A percentile compares a stretch with the other conserved stretches of the same genome.
Conservation (phyloP, 495 filamentous ascomycete genomes). For the Daldinia vernicosa region DNA sequence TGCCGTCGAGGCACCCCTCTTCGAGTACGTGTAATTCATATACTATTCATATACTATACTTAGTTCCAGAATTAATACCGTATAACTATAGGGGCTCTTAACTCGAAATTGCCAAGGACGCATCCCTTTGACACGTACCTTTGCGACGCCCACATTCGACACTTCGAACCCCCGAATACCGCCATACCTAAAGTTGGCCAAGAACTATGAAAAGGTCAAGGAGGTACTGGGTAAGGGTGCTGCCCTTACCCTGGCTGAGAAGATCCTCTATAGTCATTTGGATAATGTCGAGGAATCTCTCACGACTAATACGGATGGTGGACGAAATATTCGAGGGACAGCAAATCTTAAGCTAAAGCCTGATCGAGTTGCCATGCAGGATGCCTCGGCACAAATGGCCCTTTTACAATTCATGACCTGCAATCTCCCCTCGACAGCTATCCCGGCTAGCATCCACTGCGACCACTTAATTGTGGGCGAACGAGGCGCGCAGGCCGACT, state of each 20-base stretch:
- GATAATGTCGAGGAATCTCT: constrained; percentile 87
- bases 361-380: constrained; percentile 98
- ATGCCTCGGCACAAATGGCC: constrained; percentile 98
- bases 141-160: constrained; percentile 45
- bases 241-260: constrained; percentile 88
- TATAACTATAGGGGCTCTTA: constrained; percentile 36
- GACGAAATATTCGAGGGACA: constrained; percentile 79
- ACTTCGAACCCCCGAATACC: constrained; percentile 50
- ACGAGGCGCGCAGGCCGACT: constrained; percentile 85
- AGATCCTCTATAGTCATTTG: constrained; percentile 96
- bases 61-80: background rate
- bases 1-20: constrained; percentile 43
- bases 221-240: constrained; percentile 71
- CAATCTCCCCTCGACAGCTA: constrained; percentile 87
- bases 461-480: constrained; percentile 99
- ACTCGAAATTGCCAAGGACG: constrained; percentile 35
- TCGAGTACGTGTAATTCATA: constrained; percentile 31
- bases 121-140: constrained; percentile 40
- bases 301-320: constrained; percentile 80
- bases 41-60: background rate
- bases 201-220: constrained; percentile 68
- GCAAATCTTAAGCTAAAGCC: constrained; percentile 98
- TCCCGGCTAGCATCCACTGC: constrained; percentile 97
- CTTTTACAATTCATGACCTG: constrained; percentile 98
- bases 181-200: constrained; percentile 56